A percentile compares a stretch with the other conserved stretches of the same genome.
phyloP scores from a whole-genome alignment of 257 asterid genomes.

The Haberlea rhodopensis region DNA sequence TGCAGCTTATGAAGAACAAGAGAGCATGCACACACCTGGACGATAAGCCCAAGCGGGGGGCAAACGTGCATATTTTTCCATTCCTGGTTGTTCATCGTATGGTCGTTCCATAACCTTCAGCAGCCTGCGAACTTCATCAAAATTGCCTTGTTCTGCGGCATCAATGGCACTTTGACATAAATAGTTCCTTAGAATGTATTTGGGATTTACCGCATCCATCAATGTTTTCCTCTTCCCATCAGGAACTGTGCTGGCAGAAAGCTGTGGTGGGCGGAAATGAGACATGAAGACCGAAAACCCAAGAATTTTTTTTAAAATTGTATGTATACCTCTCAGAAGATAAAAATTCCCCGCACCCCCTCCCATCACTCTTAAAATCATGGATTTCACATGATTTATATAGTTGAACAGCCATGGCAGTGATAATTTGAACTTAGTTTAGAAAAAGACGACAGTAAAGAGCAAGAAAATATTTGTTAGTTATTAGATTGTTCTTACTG shows the following conservation, averaged over 20 bases:
- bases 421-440: not conserved
- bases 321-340: no score
- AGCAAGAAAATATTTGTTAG: not conserved
- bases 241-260: constrained; percentile 53
- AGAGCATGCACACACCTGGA: constrained; percentile 97
- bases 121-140: constrained; percentile 67
- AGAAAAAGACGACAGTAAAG: no score
- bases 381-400: not conserved
- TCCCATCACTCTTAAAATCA: not conserved
- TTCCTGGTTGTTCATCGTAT: constrained; percentile 89
- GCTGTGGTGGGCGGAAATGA: constrained; percentile 37
- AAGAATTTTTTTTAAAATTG: no score
- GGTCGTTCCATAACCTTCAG: constrained; percentile 75
- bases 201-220: constrained; percentile 86
- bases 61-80: constrained; percentile 90
- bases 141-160: constrained; percentile 86
- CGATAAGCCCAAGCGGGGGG: constrained; percentile 99
- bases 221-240: constrained; percentile 72
- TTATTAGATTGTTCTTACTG: no score
- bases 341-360: not conserved
- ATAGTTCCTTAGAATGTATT: constrained; percentile 84
- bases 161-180: constrained; percentile 94
- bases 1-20: constrained; percentile 78
- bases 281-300: not conserved
- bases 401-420: not conserved